Evolutionary conservation across 208 protist genomes (phyloP).

Genomic region (Polymyxa betae): DNA sequence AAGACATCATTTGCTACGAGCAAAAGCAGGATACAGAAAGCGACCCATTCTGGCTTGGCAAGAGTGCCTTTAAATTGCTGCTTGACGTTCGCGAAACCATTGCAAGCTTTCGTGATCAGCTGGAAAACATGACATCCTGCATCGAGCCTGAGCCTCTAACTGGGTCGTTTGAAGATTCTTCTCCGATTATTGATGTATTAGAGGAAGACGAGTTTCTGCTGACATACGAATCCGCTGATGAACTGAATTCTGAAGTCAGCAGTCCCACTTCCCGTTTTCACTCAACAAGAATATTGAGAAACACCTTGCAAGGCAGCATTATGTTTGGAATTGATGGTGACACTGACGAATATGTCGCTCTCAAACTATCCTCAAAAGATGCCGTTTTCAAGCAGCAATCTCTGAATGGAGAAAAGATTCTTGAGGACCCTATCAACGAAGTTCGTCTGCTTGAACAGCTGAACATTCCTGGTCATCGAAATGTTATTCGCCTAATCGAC

Average conservation of each 20-base stretch:
- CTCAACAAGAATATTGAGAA: background rate
- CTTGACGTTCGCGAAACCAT: background rate
- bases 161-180: background rate
- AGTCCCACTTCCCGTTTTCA: background rate
- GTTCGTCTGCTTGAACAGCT: constrained; percentile 28
- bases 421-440: constrained; percentile 54
- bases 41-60: constrained; percentile 19
- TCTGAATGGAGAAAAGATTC: background rate
- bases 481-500: constrained; percentile 13
- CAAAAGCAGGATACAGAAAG: background rate
- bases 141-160: background rate
- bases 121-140: background rate
- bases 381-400: constrained; percentile 42
- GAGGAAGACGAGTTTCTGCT: background rate
- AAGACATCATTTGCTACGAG: background rate
- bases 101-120: background rate
- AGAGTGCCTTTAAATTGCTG: background rate
- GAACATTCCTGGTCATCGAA: background rate
- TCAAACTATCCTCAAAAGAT: constrained; percentile 7
- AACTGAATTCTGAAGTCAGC: background rate
- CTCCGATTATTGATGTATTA: background rate
- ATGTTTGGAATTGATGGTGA: constrained; percentile 31
- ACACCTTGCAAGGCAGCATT: constrained; percentile 9
- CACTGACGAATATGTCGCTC: constrained; percentile 11
- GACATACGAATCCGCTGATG: background rate